Evolutionary conservation across 257 asterid species (phyloP), one percentile per base, ranked within the genome.

Genomic region (Cruciata laevipes): DNA sequence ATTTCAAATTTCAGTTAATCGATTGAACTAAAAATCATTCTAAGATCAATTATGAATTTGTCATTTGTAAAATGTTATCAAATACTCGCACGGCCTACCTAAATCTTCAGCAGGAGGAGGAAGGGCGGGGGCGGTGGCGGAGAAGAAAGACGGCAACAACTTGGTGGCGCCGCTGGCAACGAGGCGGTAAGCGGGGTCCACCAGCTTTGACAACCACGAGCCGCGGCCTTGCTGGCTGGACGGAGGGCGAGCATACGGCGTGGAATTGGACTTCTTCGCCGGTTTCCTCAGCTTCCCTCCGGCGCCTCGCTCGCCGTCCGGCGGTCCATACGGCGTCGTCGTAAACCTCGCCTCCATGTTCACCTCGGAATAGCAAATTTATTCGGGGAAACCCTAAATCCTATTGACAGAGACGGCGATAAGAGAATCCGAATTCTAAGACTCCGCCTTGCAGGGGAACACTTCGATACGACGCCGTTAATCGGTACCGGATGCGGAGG

Each of bases 181-280:
- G 3, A 82, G 76, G 35, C 83, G 84, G 73, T 68, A 77, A 6
- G 84, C 87, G 18, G 87, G 87, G 74, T 77, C 83, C 33, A 80
- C 80, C 21, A 83, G 56, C 69, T 75, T 80, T 38, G 85, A 73
- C 61, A 81, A 47, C 87, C 85, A 80, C 17, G 78, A 27, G 31
- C 70, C 32, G 32, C 69, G 75, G 53, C 23, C 33, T 3, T 21
- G 35, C 25, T 69, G 69, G 31, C 62, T 59, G 4, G 69, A 42
- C 5, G 74, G 20, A 24, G 82, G 84, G 30, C 82, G 86, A 67
- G 67, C 81, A 33, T 81, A 81, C 2, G 86, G 86, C 31, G 75
- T 78, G 17, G 74, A 3, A 32, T 72, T 70, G 3, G 79, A 76
- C 65, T 71, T 78, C 61, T 73, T 69, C 18, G 70, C 51, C 2